These are phyloP conservation scores for Colletotrichum scovillei DNA, from an alignment of 2,329 filamentous ascomycete species.

Conservation along the genomic window DNA sequence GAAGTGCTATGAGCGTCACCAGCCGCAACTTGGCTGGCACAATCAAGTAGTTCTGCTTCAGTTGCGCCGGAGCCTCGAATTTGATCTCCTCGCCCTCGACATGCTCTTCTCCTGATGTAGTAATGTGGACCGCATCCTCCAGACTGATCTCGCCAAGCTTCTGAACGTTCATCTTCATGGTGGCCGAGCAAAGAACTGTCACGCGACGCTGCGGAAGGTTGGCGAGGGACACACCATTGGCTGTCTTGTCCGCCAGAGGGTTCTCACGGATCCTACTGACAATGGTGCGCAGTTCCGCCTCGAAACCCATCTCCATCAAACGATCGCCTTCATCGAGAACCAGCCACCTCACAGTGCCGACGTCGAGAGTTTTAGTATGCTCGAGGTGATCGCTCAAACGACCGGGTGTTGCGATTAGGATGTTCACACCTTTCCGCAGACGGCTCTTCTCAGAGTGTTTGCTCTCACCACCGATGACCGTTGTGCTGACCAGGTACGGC, in stretches of 20 bases:
- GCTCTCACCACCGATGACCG: constrained; percentile 77
- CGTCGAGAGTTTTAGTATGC: constrained; percentile 88
- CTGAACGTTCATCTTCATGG: constrained; percentile 98
- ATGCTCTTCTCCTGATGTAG: constrained; percentile 68
- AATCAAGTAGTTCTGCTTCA: constrained; percentile 92
- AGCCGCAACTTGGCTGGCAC: constrained; percentile 90
- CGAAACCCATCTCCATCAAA: constrained; percentile 98
- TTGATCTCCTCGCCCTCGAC: constrained; percentile 61
- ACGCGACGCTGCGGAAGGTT: constrained; percentile 80
- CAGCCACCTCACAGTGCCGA: constrained; percentile 91
- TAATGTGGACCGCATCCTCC: constrained; percentile 90
- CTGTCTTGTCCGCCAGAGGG: constrained; percentile 67
- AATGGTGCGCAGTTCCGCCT: constrained; percentile 91
- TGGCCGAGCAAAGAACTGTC: constrained; percentile 94
- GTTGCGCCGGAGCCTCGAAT: constrained; percentile 88
- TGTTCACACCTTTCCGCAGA: constrained; percentile 92
- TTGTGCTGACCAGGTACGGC: constrained; percentile 93
- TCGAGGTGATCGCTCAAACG: constrained; percentile 91
- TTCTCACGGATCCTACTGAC: constrained; percentile 81
- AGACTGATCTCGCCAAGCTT: constrained; percentile 93
- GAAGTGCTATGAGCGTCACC: constrained; percentile 84
- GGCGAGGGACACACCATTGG: constrained; percentile 67
- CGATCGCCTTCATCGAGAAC: constrained; percentile 96
- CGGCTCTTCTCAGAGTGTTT: constrained; percentile 91
- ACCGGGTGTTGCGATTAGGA: constrained; percentile 93